Evolutionary conservation across 805 yeast species (phyloP), one percentile per base, ranked within the genome.

Genomic region (Spathaspora gorwiae): DNA sequence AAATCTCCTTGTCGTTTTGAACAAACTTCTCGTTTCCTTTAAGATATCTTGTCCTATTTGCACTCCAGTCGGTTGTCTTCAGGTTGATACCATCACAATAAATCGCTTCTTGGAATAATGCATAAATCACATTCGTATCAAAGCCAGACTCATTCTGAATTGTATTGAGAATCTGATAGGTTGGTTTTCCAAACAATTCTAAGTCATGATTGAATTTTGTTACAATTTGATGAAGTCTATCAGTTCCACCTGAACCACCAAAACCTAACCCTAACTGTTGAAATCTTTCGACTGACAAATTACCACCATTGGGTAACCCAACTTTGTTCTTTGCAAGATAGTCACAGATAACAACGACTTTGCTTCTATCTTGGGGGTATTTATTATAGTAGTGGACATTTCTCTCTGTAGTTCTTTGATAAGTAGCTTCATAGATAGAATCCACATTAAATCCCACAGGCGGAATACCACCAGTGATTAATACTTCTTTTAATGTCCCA

Each of bases 381-480:
- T 72, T 75, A 3, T 54, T 46, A 55, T 74, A 80, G 54, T 66
- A 79, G 38, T 70, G 77, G 14, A 52, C 46, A 53, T 80, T 79
- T 41, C 83, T 59, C 42, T 76, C 78, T 14, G 46, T 62, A 1
- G 81, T 75, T 14, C 78, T 59, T 30, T 62, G 51, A 47, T 72
- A 77, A 3, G 83, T 76, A 2, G 75, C 75, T 9, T 47, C 44
- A 50, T 79, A 78, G 7, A 80, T 82, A 34, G 73, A 73, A 40
- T 73, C 78, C 5, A 78, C 70, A 1, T 65, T 52, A 30, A 52
- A 55, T 6, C 64, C 65, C 13, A 80, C 55, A 1, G 84, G 84
- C 2, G 85, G 84, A 11, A 80, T 66, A 6, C 84, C 85, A 1
- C 83, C 85, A 0, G 84, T 73, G 24, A 79, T 57, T 13, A 80